Conservation (phyloP, 805 yeast genomes). For the Zygoascus tannicola region DNA sequence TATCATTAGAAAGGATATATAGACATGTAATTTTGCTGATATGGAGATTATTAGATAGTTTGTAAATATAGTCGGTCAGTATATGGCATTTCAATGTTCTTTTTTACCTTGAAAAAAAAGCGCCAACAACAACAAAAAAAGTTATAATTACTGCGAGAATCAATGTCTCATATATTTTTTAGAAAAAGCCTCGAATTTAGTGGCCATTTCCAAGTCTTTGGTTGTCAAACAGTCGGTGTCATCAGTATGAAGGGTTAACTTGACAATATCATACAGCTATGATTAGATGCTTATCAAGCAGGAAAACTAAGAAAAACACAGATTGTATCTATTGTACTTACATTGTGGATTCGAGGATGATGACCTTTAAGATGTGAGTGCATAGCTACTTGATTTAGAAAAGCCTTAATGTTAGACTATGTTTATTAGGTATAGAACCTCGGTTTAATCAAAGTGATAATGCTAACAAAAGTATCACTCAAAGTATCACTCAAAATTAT, state of each 20-base stretch:
- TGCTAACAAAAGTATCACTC: too few relatives aligned
- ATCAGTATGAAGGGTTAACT: conserved; percentile 14
- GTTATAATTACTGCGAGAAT: too few relatives aligned
- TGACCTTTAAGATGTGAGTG: conserved; percentile 17
- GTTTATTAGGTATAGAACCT: not conserved
- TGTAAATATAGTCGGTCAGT: too few relatives aligned
- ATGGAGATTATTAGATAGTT: too few relatives aligned
- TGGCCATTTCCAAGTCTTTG: conserved; percentile 15
- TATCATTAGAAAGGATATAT: too few relatives aligned
- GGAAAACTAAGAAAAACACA: not conserved
- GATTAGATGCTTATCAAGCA: conserved; percentile 6
- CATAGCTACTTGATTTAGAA: conserved; percentile 21
- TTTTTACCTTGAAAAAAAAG: too few relatives aligned
- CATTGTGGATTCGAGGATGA: conserved; percentile 18
- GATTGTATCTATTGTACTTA: conserved; percentile 10
- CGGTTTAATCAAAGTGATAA: too few relatives aligned
- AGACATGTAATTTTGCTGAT: too few relatives aligned
- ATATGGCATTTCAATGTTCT: too few relatives aligned
- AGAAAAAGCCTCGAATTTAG: conserved; percentile 10
- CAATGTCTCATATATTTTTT: not conserved
- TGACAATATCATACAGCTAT: conserved; percentile 16
- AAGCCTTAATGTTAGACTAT: conserved; percentile 11
- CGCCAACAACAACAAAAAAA: too few relatives aligned
- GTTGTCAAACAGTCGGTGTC: conserved; percentile 13
- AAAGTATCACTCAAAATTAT: too few relatives aligned